Base-by-base conservation (phyloP, 2,329 filamentous ascomycete genomes). In the Fusarium irregulare region DNA sequence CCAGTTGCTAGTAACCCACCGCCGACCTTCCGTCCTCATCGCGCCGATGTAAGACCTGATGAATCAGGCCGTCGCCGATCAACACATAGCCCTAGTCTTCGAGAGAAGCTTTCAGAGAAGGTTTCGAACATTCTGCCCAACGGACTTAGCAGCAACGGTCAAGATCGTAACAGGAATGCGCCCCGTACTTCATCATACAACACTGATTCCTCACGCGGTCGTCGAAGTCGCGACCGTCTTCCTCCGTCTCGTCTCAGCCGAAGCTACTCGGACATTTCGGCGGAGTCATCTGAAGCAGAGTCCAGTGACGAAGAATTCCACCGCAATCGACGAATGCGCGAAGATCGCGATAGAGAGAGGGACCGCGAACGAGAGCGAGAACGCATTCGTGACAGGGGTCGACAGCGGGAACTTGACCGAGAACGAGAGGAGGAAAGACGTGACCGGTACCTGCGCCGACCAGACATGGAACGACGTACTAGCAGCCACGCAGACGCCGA, bases 401-500 rank as follows among this genome's bases (percentile, higher is more conserved):
- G 78, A 7, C 80, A 83, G 10, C 72, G 80, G 60, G 82, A 82
- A 18, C 76, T 80, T 10, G 80, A 82, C 41, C 76, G 80, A 13
- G 82, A 83, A 27, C 76, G 80, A 11, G 80, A 79, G 8, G 74
- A 78, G 20, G 77, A 79, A 16, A 72, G 77, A 53, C 78, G 80
- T 46, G 79, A 80, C 10, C 76, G 76, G 27, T 80, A 83, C 66
- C 72, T 80, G 14, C 75, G 79, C 30, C 79, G 83, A n/a, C 79
- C 82, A 3, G 82, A 83, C 3, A 72, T 77, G 16, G 76, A 81
- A 28, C 78, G 83, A 48, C 77, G 85, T 46, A 83, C 84, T 5
- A 85, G 84, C 75, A 86, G 84, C 70, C 84, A 86, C 63, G 82
- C 83, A 25, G 84, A 86, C 63, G 77, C 82, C 34, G 84, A 85